Percentiles rank a stretch among this genome's conserved stretches.
Evolutionary conservation across 495 filamentous ascomycete genomes (phyloP).

Genomic region (Xylaria curta): DNA sequence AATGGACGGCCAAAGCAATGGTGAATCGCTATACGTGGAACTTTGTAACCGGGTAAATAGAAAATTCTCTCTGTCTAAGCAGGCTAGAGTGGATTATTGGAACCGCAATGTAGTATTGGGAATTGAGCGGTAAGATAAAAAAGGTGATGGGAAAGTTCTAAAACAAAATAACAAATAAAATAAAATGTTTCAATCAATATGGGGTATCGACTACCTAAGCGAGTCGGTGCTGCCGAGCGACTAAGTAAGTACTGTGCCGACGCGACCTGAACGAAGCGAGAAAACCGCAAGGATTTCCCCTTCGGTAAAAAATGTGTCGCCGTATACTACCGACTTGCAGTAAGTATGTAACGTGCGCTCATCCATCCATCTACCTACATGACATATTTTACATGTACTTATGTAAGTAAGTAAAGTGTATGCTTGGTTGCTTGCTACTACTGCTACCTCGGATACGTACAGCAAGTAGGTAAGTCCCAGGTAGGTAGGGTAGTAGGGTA

Average conservation of each 20-base stretch:
- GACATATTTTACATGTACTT: background rate
- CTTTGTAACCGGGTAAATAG: background rate
- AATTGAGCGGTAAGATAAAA: conserved; percentile 18
- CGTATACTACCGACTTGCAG: background rate
- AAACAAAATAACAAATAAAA: background rate
- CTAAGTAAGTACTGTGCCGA: conserved; percentile 7
- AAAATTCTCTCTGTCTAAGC: background rate
- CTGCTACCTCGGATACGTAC: too few species aligned
- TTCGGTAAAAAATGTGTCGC: conserved; percentile 7
- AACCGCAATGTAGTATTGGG: background rate
- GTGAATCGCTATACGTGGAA: background rate
- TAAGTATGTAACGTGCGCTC: background rate
- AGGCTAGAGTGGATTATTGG: conserved; percentile 6
- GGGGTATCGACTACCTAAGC: conserved; percentile 7
- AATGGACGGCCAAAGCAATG: background rate
- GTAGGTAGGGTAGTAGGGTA: background rate
- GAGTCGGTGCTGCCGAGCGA: conserved; percentile 27
- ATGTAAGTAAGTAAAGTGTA: too few species aligned
- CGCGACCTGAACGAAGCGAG: conserved; percentile 15
- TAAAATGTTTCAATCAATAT: conserved; percentile 14
- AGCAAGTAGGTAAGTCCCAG: too few species aligned
- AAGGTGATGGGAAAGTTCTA: too few species aligned
- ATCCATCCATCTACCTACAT: background rate
- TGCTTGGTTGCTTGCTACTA: background rate
- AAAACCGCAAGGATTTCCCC: conserved; percentile 13